Evolutionary conservation across 768 basidiomycete species (phyloP), one percentile per base, ranked within the genome.

Genomic region (Galerina sulciceps): DNA sequence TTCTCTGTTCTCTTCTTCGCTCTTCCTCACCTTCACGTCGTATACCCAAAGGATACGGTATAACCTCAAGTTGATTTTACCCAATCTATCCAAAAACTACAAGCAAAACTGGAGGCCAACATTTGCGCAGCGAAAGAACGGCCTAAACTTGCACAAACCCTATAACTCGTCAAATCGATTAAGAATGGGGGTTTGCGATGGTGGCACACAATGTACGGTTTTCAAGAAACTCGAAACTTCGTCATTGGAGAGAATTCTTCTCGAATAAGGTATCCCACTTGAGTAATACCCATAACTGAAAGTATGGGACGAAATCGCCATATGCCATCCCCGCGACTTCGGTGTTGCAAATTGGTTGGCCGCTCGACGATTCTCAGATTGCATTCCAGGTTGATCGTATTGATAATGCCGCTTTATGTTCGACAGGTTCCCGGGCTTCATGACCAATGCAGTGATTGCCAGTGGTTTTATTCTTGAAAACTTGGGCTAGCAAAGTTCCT

Each of bases 261-360:
- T 18, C 34, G 36, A 50, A 61, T 41, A 15, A 45, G 42, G 44
- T 45, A 6, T 45, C 38, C 17, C 11, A n/a, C 26, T 42, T 61
- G 55, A 57, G 61, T 62, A 62, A 62, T 62, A 55, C 13, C 53
- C 57, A 51, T 38, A 11, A 31, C 34, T 47, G 51, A 9, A 53
- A 26, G 6, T 22, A 22, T 41, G 13, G 13, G 42, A 31, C 34
- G 37, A 41, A 42, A 38, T 31, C 40, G 40, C 40, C 37, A 23
- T 38, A 53, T 41, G n/a, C n/a, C n/a, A n/a, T 53, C 51, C 17
- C 13, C 38, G 17, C 22, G 31, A 41, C 42, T 51, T 42, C 22
- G 26, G 20, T n/a, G 10, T 14, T 53, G 38, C 13, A 40, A 10
- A 22, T 53, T 53, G 51, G 38, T 41, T 42, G 51, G 37, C 51